Conservation (phyloP, 345 rosid species). For the Garcia nutans region DNA sequence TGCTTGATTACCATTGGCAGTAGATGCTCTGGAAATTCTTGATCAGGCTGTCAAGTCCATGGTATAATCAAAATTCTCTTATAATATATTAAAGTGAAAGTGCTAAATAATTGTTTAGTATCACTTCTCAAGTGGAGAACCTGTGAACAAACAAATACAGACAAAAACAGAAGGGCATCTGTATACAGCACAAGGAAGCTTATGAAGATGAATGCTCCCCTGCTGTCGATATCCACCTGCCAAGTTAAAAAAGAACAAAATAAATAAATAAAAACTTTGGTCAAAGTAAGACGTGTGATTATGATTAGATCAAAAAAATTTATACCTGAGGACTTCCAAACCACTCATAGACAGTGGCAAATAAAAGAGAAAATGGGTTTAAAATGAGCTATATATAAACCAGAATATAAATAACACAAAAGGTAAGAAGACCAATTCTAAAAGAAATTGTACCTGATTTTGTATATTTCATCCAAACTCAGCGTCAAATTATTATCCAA, state of each 20-base stretch:
- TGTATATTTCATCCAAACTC: neutral
- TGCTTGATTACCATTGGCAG: neutral
- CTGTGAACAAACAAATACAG: neutral
- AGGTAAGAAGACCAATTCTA: neutral
- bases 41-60: neutral
- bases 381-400: neutral
- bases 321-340: neutral
- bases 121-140: neutral
- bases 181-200: too few relatives aligned
- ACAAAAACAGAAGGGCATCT: neutral
- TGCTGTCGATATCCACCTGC: slow-evolving; percentile 1
- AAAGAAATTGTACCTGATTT: neutral
- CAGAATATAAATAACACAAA: neutral
- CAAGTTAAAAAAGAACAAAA: too few relatives aligned
- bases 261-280: neutral
- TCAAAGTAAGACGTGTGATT: neutral
- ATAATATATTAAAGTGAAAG: too few relatives aligned
- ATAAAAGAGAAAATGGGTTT: neutral
- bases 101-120: too few relatives aligned
- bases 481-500: neutral
- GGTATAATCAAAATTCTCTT: neutral
- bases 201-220: too few relatives aligned
- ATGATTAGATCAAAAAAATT: neutral
- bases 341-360: neutral
- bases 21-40: neutral